Conservation (phyloP, 202 grass and related monocot genomes). For the Setaria italica region DNA sequence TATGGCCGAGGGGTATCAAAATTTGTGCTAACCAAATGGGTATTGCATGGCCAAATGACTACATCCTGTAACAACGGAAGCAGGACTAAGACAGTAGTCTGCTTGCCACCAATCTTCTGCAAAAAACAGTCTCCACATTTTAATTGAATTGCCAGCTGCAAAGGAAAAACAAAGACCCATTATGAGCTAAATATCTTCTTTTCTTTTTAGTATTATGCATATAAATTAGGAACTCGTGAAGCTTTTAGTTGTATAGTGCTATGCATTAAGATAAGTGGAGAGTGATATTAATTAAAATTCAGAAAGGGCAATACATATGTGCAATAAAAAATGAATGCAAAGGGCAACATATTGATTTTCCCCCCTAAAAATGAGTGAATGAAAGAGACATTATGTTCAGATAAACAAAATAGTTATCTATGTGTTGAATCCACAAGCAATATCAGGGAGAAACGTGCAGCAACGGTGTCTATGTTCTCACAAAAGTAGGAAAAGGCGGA, state of each 20-base stretch:
- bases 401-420: neutral
- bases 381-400: neutral
- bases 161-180: neutral
- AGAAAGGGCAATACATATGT: neutral
- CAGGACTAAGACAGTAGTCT: neutral
- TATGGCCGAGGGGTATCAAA: neutral
- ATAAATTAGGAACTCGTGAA: neutral
- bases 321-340: neutral
- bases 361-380: neutral
- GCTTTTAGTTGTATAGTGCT: neutral
- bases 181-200: neutral
- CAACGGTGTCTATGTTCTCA: neutral
- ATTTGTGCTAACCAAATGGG: neutral
- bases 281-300: neutral
- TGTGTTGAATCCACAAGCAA: neutral
- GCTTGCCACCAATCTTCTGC: conserved; percentile 7
- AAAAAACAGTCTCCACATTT: conserved; percentile 21
- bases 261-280: neutral
- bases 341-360: neutral
- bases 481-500: neutral
- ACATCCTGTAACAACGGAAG: neutral
- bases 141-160: neutral
- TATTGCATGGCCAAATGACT: neutral
- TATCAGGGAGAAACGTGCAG: neutral
- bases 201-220: neutral